Base-by-base conservation (phyloP, 139 green algal genomes). In the Chlorokybus atmophyticus region DNA sequence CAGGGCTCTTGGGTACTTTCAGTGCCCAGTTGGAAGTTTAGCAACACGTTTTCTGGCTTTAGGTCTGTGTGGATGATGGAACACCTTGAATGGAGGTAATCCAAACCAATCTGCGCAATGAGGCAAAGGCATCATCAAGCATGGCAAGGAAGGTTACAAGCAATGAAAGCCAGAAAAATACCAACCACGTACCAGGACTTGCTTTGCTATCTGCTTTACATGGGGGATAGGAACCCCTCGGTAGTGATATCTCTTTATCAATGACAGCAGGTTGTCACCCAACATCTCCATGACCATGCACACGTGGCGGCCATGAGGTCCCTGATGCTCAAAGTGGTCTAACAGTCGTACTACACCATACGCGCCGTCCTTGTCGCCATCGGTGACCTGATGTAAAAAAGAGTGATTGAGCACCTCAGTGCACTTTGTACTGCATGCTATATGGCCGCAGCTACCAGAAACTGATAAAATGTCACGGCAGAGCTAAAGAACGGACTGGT, bases 21-120 rank as follows among this genome's bases (percentile, higher is more conserved):
- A n/a, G n/a, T n/a, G n/a, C n/a, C n/a, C n/a, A n/a, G n/a, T n/a
- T n/a, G n/a, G n/a, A n/a, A n/a, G n/a, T n/a, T n/a, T 14, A 96
- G 78, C 82, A 96, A 90, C 27, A 96, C 83, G 52, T 96, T 96
- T 74, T 96, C 88, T 3, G 87, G 85, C 71, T 96, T 96, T 47
- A 96, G 72, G 71, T 96, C 88, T 0, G 87, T 94, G 77, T 96
- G 88, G 53, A 96, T 94, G 66, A 96, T 94, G 27, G 75, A 30
- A 10, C 75, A 56, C 68, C 80, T 58, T 29, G 71, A 77, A 65
- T 69, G 61, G 10, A 69, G 48, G 53, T 68, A 68, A 44, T 44
- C 35, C 10, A n/a, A n/a, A n/a, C n/a, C n/a, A n/a, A n/a, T n/a
- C n/a, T n/a, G n/a, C n/a, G n/a, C n/a, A n/a, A n/a, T n/a, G n/a